phyloP scores from a whole-genome alignment of 2,329 filamentous ascomycete genomes.

The Metarhizium brunneum region DNA sequence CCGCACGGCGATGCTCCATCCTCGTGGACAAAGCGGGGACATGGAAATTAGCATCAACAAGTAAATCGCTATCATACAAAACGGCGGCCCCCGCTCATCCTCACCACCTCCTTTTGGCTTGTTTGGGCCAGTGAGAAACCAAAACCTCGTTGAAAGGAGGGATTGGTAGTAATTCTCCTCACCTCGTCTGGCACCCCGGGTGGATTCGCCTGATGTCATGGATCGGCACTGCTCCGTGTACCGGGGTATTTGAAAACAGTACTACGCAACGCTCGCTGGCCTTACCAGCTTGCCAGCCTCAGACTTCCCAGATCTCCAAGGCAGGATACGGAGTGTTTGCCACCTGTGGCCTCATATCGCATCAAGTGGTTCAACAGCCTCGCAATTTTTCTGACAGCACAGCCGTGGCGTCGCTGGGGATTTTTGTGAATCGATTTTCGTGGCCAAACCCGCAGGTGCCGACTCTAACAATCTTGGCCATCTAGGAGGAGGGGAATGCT shows the following conservation, averaged over 20 bases:
- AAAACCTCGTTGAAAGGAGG: neutral
- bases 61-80: neutral
- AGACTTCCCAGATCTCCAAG: neutral
- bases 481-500: too few species aligned
- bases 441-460: too few species aligned
- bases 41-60: neutral
- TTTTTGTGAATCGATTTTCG: too few species aligned
- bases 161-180: slow-evolving; percentile 8
- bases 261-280: neutral
- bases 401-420: too few species aligned
- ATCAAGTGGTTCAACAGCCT: too few species aligned
- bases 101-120: neutral
- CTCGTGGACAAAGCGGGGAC: neutral
- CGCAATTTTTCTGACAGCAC: too few species aligned
- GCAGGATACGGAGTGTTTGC: too few species aligned
- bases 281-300: neutral
- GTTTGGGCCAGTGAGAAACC: too few species aligned
- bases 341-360: too few species aligned
- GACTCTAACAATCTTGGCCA: too few species aligned
- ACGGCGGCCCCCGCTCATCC: neutral
- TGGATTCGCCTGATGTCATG: slow-evolving; percentile 22
- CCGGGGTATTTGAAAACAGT: slow-evolving; percentile 10
- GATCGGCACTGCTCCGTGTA: slow-evolving; percentile 16
- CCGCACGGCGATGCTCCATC: neutral
- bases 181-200: slow-evolving; percentile 6